Percentiles rank a stretch among this genome's conserved stretches.
Evolutionary conservation across 306 rosid genomes (phyloP).

Genomic region (Cucumis melo): DNA sequence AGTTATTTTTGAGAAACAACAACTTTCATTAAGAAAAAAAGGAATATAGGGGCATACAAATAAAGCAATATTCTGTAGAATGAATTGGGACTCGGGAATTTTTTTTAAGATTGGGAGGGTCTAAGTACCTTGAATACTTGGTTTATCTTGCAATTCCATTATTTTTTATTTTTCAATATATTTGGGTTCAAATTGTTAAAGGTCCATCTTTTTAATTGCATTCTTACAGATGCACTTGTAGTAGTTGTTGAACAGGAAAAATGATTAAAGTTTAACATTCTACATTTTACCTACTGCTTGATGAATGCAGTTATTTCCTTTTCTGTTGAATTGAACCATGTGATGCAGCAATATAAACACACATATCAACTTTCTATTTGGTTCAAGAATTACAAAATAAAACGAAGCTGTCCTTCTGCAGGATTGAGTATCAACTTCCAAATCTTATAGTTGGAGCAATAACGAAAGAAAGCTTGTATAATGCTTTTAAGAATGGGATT

Average conservation of each 20-base stretch:
- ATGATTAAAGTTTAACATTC: not conserved
- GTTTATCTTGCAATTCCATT: no score
- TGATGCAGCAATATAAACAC: not conserved
- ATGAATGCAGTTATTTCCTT: not conserved
- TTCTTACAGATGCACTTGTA: not conserved
- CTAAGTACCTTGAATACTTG: no score
- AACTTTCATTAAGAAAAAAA: no score
- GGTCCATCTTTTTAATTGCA: not conserved
- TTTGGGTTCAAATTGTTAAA: no score
- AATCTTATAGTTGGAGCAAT: slow-evolving; percentile 94
- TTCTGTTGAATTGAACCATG: not conserved
- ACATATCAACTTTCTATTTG: not conserved
- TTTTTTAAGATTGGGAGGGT: no score
- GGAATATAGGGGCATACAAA: no score
- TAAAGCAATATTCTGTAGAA: no score
- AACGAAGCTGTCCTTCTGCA: slow-evolving; percentile 14
- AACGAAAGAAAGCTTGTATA: slow-evolving; percentile 87
- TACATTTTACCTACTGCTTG: not conserved
- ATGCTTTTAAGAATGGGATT: slow-evolving; percentile 88
- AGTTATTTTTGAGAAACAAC: no score
- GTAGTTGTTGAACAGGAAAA: not conserved
- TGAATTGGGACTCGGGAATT: no score
- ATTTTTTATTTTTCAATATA: no score
- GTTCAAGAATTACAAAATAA: not conserved
- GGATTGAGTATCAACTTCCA: slow-evolving; percentile 95